Evolutionary conservation across 495 filamentous ascomycete genomes (phyloP).

Genomic region (Trichoderma virens): DNA sequence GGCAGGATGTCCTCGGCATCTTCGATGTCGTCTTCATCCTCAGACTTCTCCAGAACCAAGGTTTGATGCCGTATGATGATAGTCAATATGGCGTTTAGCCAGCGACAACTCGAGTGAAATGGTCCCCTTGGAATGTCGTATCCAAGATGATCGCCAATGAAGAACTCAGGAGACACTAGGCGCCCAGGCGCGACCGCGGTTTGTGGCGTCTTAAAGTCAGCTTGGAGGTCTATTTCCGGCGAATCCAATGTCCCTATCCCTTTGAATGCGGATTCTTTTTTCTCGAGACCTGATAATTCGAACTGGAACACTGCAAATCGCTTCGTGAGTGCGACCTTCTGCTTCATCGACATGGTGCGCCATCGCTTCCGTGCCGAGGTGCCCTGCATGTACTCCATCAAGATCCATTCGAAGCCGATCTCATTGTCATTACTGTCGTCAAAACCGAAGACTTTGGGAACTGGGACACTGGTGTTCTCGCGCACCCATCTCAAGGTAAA

Average conservation of each 20-base stretch:
- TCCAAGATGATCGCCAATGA: background rate
- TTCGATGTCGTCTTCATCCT: slow-evolving; percentile 14
- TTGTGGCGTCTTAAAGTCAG: no score
- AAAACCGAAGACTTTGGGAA: slow-evolving; percentile 36
- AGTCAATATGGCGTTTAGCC: background rate
- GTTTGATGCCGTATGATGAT: background rate
- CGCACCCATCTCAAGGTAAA: slow-evolving; percentile 37
- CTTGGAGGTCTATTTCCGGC: background rate
- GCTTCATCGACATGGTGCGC: slow-evolving; percentile 17
- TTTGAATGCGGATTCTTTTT: no score
- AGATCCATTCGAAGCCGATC: slow-evolving; percentile 28
- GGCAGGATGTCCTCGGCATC: slow-evolving; percentile 10
- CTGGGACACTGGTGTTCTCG: slow-evolving; percentile 34
- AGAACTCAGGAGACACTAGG: no score
- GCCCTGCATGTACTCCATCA: slow-evolving; percentile 18
- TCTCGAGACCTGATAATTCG: slow-evolving; percentile 14
- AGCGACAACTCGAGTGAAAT: background rate
- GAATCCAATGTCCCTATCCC: slow-evolving; percentile 17
- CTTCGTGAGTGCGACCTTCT: slow-evolving; percentile 17
- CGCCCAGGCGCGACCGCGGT: no score
- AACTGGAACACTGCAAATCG: slow-evolving; percentile 18
- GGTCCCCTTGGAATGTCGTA: slow-evolving; percentile 1
- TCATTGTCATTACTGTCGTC: slow-evolving; percentile 29
- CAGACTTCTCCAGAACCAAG: slow-evolving; percentile 3
- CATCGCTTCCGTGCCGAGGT: slow-evolving; percentile 20